Base-by-base conservation (phyloP, 2,329 filamentous ascomycete genomes). In the Pyrenochaeta sp. region DNA sequence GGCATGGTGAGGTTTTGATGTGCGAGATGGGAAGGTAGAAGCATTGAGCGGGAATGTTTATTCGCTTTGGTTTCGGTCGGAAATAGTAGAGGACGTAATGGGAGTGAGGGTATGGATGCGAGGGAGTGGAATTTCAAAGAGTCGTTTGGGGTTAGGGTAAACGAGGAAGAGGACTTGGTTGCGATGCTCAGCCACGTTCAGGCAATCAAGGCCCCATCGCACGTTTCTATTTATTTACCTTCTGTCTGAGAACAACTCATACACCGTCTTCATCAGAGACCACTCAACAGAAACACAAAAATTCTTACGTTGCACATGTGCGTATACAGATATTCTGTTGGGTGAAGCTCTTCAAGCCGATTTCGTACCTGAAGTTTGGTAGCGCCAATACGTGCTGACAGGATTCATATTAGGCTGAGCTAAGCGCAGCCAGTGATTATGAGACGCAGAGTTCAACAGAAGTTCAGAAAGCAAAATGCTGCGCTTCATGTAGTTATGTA, bases 311-410 rank as follows among this genome's bases (percentile, higher is more conserved):
- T 12, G n/a, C 40, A 19, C 22, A 43, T 12, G 22, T 25, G 19
- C 19, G 19, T 19, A 19, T 19, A 19, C 19, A 19, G 19, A 19
- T 25, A 8, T 25, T 43, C 19, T 43, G 8, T 2, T 10, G 6
- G 6, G 19, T 22, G 39, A 42, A 13, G 4, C 39, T 19, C 7
- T 8, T 15, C 40, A 43, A 5, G 19, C 19, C 40, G 40, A 25
- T 25, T 9, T 43, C 8, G 22, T 7, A 43, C 2, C 19, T 42
- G 9, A 15, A 12, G 13, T 46, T 46, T 46, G 24, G 25, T 46
- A 46, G 22, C 25, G 13, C 13, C 27, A n/a, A 46, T 9, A 46
- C 44, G 44, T 46, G 44, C 44, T 46, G 25, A 46, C 44, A 45
- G 43, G 13, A 32, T 34, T 5, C 2, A 46, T 46, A 46, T 46